Conservation (phyloP, 2,329 filamentous ascomycete genomes). For the Fusarium setosum region DNA sequence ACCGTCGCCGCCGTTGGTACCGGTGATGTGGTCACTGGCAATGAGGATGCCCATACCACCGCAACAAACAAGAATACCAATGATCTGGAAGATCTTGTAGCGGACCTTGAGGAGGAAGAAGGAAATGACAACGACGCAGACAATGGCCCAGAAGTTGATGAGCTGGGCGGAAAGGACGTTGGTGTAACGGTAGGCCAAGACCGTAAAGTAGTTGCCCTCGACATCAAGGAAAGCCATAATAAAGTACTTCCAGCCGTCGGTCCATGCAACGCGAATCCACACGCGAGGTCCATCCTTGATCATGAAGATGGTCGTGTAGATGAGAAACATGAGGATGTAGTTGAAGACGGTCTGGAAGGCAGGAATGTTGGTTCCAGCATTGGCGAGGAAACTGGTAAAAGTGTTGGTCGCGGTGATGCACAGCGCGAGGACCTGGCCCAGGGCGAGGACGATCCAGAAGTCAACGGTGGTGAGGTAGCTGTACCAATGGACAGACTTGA, state of each 20-base stretch:
- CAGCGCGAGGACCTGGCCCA: conserved; percentile 88
- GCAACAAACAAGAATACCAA: conserved; percentile 90
- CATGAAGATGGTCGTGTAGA: conserved; percentile 85
- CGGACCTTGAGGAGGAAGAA: conserved; percentile 86
- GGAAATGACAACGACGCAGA: conserved; percentile 87
- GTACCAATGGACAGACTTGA: conserved; percentile 68
- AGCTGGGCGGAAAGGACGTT: conserved; percentile 93
- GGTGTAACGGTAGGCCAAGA: conserved; percentile 92
- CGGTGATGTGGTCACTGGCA: conserved; percentile 86
- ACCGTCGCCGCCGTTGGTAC: conserved; percentile 74
- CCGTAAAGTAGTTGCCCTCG: conserved; percentile 97
- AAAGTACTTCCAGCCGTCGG: conserved; percentile 92
- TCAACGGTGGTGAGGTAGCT: conserved; percentile 85
- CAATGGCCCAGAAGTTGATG: conserved; percentile 99
- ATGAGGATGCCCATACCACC: conserved; percentile 91
- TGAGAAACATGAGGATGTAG: conserved; percentile 83
- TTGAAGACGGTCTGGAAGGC: conserved; percentile 97
- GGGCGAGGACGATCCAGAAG: conserved; percentile 84
- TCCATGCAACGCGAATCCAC: conserved; percentile 71
- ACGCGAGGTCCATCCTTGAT: conserved; percentile 81
- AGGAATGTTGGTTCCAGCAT: conserved; percentile 80
- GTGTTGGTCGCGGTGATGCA: conserved; percentile 96
- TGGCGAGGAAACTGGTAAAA: conserved; percentile 79
- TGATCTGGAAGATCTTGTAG: conserved; percentile 87
- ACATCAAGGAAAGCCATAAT: conserved; percentile 95